Conservation (phyloP, 2,329 filamentous ascomycete genomes). For the Mariannaea sp. region DNA sequence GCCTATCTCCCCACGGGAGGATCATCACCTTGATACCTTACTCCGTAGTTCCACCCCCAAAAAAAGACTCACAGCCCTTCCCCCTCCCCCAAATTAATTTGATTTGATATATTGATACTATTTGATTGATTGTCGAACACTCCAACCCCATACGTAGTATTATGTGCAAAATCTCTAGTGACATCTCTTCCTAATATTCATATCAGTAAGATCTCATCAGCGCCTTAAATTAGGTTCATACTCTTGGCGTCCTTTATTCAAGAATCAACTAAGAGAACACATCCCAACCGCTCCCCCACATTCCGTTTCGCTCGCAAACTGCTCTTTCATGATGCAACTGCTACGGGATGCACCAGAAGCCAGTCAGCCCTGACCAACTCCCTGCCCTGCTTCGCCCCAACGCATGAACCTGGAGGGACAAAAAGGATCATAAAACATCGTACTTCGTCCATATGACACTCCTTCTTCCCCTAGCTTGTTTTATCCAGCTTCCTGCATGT, state of each 20-base stretch:
- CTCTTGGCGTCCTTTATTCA: too few species aligned
- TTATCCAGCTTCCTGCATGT: neutral
- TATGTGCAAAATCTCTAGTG: too few species aligned
- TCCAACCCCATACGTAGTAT: too few species aligned
- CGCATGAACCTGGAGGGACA: slow-evolving; percentile 7
- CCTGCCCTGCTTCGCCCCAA: slow-evolving; percentile 14
- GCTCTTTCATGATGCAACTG: slow-evolving; percentile 2
- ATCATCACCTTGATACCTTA: too few species aligned
- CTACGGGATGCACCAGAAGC: slow-evolving; percentile 16
- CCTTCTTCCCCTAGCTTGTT: slow-evolving; percentile 5
- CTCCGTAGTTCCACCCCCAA: slow-evolving; percentile 13
- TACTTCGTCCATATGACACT: neutral
- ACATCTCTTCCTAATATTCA: too few species aligned
- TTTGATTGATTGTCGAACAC: too few species aligned
- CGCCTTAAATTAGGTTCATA: too few species aligned
- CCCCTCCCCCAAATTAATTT: neutral
- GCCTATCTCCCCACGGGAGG: slow-evolving; percentile 37
- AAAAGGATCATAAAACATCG: neutral
- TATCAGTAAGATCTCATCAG: too few species aligned
- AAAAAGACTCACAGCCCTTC: slow-evolving; percentile 27
- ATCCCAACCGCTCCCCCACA: neutral
- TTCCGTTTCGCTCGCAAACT: neutral
- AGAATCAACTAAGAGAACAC: neutral
- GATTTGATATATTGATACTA: neutral
- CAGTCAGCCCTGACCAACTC: slow-evolving; percentile 22